Evolutionary conservation across 2,329 filamentous ascomycete species (phyloP).

Genomic region (Penicillium frequentans): DNA sequence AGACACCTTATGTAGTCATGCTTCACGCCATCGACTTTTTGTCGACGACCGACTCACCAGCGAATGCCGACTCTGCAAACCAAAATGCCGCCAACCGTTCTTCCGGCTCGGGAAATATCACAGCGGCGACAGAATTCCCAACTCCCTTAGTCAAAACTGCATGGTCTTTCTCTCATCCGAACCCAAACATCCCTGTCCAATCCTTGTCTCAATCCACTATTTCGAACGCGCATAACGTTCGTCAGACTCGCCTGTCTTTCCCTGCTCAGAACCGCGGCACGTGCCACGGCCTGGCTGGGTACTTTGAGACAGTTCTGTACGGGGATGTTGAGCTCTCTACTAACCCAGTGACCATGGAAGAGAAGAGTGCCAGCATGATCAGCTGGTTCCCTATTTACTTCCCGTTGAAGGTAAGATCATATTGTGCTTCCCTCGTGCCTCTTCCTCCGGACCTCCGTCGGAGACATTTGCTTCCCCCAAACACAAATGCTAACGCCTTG

Average conservation of each 20-base stretch:
- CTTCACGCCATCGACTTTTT: conserved; percentile 87
- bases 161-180: conserved; percentile 47
- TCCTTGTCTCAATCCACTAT: conserved; percentile 48
- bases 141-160: conserved; percentile 43
- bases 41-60: conserved; percentile 60
- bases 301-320: conserved; percentile 97
- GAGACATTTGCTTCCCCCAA: not conserved
- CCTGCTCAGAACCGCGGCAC: conserved; percentile 75
- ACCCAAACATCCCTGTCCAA: conserved; percentile 37
- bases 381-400: conserved; percentile 99
- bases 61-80: conserved; percentile 16
- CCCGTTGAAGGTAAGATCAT: conserved; percentile 74
- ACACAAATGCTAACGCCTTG: not conserved
- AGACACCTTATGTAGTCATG: conserved; percentile 94
- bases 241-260: conserved; percentile 77
- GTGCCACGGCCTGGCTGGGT: conserved; percentile 87
- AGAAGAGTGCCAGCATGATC: conserved; percentile 96
- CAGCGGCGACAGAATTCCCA: conserved; percentile 31
- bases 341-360: conserved; percentile 85
- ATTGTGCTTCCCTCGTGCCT: not conserved
- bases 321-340: conserved; percentile 83
- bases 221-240: conserved; percentile 85
- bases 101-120: conserved; percentile 29
- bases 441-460: not conserved
- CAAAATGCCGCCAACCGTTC: conserved; percentile 24